Evolutionary conservation across 2,329 filamentous ascomycete species (phyloP).

Genomic region (Periconia macrospinosa): DNA sequence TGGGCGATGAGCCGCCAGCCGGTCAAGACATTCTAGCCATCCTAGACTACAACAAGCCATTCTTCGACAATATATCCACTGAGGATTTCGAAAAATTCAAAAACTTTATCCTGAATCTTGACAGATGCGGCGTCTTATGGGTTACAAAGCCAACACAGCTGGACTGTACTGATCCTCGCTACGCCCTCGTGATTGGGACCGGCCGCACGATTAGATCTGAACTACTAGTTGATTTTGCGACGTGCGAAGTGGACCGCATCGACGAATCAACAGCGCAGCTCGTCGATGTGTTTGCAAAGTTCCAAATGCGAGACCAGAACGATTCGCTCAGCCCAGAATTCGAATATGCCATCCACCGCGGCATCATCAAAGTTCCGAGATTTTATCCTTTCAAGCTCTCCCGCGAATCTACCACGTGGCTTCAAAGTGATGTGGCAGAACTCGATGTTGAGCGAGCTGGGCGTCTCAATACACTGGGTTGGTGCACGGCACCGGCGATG

Average conservation of each 20-base stretch:
- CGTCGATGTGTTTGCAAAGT: constrained; percentile 9
- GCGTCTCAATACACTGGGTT: not conserved
- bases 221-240: constrained; percentile 26
- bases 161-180: constrained; percentile 31
- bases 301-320: not conserved
- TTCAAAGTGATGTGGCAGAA: not conserved
- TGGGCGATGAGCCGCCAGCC: constrained; percentile 15
- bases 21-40: constrained; percentile 11
- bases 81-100: constrained; percentile 13
- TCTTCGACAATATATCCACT: constrained; percentile 27
- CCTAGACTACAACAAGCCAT: constrained; percentile 22
- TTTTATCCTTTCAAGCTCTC: constrained; percentile 12
- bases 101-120: not conserved
- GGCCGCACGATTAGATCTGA: constrained; percentile 34
- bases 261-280: not conserved
- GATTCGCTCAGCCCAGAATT: constrained; percentile 18
- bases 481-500: not conserved
- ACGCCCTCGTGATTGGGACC: constrained; percentile 27
- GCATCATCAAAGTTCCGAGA: constrained; percentile 22
- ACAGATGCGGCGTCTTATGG: constrained; percentile 29
- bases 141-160: constrained; percentile 24
- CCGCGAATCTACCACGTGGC: not conserved
- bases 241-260: constrained; percentile 16
- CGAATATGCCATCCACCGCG: constrained; percentile 30
- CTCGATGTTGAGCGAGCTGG: not conserved